phyloP scores from a whole-genome alignment of 2,329 filamentous ascomycete species.

The Furcasterigmium sp. region DNA sequence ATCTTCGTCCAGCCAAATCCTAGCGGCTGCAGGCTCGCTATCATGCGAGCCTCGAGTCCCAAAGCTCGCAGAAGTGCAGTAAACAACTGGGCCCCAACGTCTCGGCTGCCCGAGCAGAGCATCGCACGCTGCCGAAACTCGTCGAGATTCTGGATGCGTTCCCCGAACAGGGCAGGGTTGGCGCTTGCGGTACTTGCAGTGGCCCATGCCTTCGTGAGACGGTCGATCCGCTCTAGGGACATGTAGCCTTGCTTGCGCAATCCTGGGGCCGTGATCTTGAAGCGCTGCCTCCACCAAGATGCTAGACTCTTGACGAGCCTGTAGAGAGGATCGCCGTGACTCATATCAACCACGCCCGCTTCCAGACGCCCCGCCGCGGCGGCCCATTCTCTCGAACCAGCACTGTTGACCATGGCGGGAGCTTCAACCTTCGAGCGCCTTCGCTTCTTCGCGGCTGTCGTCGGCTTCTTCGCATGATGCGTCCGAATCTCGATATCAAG shows the following conservation, averaged over 20 bases:
- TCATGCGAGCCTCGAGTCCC: constrained; percentile 76
- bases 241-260: constrained; percentile 89
- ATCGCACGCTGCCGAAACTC: constrained; percentile 67
- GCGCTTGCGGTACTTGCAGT: constrained; percentile 54
- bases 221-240: constrained; percentile 66
- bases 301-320: constrained; percentile 70
- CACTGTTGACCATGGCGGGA: constrained; percentile 25
- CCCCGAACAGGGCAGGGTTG: constrained; percentile 66
- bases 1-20: constrained; percentile 88
- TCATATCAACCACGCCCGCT: constrained; percentile 68
- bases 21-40: constrained; percentile 77
- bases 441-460: constrained; percentile 27
- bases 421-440: constrained; percentile 18
- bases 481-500: constrained; percentile 38
- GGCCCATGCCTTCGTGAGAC: constrained; percentile 66
- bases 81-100: constrained; percentile 85
- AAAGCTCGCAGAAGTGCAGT: constrained; percentile 77
- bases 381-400: constrained; percentile 61
- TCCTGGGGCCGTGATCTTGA: constrained; percentile 70
- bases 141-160: constrained; percentile 61
- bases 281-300: constrained; percentile 84
- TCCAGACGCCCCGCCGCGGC: constrained; percentile 64
- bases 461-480: constrained; percentile 19
- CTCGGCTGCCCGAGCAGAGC: constrained; percentile 72
- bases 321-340: constrained; percentile 75